Evolutionary conservation across 495 filamentous ascomycete species (phyloP), one percentile per base, ranked within the genome.

Genomic region (Penicillium canariense): DNA sequence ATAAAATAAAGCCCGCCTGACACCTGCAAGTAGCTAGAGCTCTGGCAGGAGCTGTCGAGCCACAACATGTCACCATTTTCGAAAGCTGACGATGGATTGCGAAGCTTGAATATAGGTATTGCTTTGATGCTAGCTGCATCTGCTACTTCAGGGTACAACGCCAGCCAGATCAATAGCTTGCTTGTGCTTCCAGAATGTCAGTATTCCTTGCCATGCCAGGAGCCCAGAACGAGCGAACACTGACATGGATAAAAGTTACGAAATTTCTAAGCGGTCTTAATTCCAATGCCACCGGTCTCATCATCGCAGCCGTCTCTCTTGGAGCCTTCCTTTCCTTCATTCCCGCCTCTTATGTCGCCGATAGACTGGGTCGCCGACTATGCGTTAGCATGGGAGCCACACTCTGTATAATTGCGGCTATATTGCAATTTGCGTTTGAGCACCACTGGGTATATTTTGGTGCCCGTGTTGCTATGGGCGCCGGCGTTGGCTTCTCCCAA

Each of bases 111-210:
- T 45, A 42, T 66, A 8, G 65, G 65, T 17, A 68, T 68, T 47
- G 40, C 44, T 27, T 59, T 68, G 36, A 65, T 68, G 59, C 47
- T 68, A 11, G 53, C 62, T 49, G 62, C 65, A 18, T 65, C 65
- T 5, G 65, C 65, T 39, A 65, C 62, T 0, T 51, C 65, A 5
- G 65, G 65, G 31, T 68, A 65, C 28, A 65, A 61, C 55, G 59
- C 62, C 26, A 68, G 65, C 36, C 60, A 65, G 57, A 68, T 68
- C 49, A 68, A 68, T 38, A 62, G 65, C 26, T 43, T 68, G 6
- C 54, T 65, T 4, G 65, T 68, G 2, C 54, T 68, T 17, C 65
- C 65, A 12, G 62, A 68, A 52, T 68, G 65, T 68, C 52, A 56
- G 59, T 34, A 4, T 47, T 30, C 15, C 38, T 15, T 25, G 5